Conservation (phyloP, 495 filamentous ascomycete genomes). For the Tetracladium setigerum region DNA sequence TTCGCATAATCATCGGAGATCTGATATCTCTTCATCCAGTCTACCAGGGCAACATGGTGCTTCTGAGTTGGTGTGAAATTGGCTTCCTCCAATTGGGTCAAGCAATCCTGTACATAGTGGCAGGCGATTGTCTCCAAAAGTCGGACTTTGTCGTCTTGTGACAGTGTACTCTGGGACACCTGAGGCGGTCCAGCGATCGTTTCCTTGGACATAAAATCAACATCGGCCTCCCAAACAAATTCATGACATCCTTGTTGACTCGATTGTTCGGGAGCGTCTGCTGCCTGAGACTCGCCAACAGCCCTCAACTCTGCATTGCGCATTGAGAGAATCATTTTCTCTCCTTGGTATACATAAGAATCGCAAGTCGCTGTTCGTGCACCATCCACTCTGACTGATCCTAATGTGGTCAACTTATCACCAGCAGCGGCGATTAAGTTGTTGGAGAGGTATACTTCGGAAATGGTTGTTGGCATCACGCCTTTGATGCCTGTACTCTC, state of each 20-base stretch:
- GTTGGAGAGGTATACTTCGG: neutral
- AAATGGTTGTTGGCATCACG: slow-evolving; percentile 8
- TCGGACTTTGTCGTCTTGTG: no score
- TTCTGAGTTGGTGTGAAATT: no score
- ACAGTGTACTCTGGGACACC: no score
- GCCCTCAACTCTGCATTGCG: neutral
- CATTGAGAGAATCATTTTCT: neutral
- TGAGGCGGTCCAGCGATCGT: neutral
- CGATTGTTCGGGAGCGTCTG: neutral
- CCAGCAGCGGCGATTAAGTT: neutral
- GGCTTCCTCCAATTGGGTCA: no score
- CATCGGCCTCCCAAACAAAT: neutral
- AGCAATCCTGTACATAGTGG: no score
- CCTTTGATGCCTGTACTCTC: neutral
- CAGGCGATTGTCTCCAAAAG: no score
- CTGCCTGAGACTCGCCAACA: neutral
- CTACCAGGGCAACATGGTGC: no score
- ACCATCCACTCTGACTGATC: neutral
- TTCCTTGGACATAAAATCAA: neutral
- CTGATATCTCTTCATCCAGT: no score
- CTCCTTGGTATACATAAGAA: neutral
- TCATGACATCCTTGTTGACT: neutral
- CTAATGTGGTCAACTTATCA: neutral
- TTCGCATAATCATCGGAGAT: no score
- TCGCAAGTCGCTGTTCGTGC: neutral